Evolutionary conservation across 2,329 filamentous ascomycete genomes (phyloP), one percentile per base, ranked within the genome.

Genomic region (Lasiodiplodia citricola): DNA sequence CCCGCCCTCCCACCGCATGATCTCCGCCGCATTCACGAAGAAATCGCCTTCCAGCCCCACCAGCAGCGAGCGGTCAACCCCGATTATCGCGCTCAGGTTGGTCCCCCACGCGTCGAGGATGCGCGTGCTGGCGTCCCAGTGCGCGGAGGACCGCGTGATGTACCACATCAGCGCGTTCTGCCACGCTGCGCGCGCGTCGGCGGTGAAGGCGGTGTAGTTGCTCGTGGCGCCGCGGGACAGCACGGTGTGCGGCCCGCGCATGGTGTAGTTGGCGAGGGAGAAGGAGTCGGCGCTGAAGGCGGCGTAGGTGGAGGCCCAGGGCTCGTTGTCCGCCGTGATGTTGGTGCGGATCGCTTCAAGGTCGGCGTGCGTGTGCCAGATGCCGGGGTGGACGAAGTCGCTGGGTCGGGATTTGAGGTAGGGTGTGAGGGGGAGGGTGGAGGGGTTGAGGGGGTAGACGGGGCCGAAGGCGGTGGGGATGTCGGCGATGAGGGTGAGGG

Each of bases 151-250:
- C 8, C 73, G 72, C 0, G 81, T 82, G 67, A 83, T 81, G 60
- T 82, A 82, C 81, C 80, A 82, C 80, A 82, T 80, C 10, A 82
- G 71, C 5, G 81, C 76, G 56, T 82, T 81, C 65, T 82, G 81
- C 69, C 75, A 82, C 1, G 80, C 80, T 0, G 80, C 80, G 21
- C 80, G 75, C 4, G 72, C 75, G 69, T 82, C 80, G 3, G 74
- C 70, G 13, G 77, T 74, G 68, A 82, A 82, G 1, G 73, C 72
- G 2, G 74, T 78, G 54, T 81, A 80, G 60, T 82, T 82, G 71
- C 74, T 80, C 50, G 71, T 67, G 4, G 58, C 5, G 0, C 80
- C 79, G 1, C 80, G 75, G 5, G 75, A 79, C 6, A 77, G 57
- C 2, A 81, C 73, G 0, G 69, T 56, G 7, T 76, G 72, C 1